Conservation (phyloP, 352 stramenopile species). For the Globisporangium parvum region DNA sequence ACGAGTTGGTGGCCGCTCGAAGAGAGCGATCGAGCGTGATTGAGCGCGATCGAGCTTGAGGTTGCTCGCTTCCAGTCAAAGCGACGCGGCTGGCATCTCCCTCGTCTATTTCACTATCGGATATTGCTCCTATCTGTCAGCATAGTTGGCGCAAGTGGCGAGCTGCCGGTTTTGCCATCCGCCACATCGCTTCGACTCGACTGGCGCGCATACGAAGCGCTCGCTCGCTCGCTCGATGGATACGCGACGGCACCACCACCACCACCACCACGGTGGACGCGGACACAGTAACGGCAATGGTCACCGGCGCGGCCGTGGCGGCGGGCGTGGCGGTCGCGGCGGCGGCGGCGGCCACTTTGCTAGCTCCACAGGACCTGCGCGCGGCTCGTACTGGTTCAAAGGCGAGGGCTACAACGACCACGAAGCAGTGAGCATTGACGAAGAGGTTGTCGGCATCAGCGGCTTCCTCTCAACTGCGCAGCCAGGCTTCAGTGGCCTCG, state of each 20-base stretch:
- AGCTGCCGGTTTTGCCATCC: too few species aligned
- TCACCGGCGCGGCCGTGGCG: conserved; percentile 14
- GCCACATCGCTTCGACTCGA: too few species aligned
- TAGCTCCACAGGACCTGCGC: neutral
- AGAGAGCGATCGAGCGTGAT: neutral
- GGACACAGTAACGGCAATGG: conserved; percentile 10
- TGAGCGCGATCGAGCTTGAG: neutral
- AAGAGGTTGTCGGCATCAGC: conserved; percentile 54
- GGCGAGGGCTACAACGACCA: conserved; percentile 62
- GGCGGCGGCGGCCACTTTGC: conserved; percentile 2
- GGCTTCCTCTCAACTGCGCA: conserved; percentile 34
- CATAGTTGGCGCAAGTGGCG: too few species aligned
- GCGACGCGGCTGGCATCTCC: too few species aligned
- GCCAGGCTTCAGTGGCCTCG: conserved; percentile 49
- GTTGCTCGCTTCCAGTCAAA: too few species aligned
- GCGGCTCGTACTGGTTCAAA: conserved; percentile 39
- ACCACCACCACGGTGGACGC: conserved; percentile 9
- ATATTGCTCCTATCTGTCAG: too few species aligned
- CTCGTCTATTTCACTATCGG: too few species aligned
- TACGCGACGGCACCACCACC: conserved; percentile 6
- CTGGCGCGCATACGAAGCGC: too few species aligned
- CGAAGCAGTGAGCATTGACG: conserved; percentile 50
- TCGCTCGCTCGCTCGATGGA: conserved; percentile 4
- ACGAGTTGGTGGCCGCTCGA: neutral
- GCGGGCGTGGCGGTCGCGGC: conserved; percentile 14